phyloP scores from a whole-genome alignment of 495 filamentous ascomycete species.

The Xylaria flabelliformis region DNA sequence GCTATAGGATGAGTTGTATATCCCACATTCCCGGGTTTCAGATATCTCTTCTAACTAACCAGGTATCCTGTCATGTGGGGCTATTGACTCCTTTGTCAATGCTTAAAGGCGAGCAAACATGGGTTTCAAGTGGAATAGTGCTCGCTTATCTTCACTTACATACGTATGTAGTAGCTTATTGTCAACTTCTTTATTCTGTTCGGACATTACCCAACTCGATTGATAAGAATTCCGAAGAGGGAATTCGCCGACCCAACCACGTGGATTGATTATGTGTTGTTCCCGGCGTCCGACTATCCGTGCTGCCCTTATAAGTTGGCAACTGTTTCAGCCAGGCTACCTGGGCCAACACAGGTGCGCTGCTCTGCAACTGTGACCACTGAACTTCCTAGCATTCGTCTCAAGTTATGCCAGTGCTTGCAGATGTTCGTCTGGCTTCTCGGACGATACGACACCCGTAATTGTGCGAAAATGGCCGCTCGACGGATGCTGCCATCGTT shows the following conservation, averaged over 20 bases:
- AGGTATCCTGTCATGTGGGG: slow-evolving; percentile 1
- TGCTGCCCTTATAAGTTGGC: slow-evolving; percentile 12
- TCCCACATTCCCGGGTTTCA: slow-evolving; percentile 11
- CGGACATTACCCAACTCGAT: not conserved
- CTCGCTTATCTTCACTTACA: slow-evolving; percentile 14
- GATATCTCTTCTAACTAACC: slow-evolving; percentile 2
- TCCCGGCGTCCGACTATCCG: slow-evolving; percentile 5
- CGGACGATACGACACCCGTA: not conserved
- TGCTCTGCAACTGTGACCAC: slow-evolving; percentile 14
- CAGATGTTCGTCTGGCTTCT: slow-evolving; percentile 3
- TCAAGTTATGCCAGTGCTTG: slow-evolving; percentile 21
- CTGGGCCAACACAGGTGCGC: not conserved
- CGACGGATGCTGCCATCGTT: not conserved
- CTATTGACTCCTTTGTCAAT: slow-evolving; percentile 5
- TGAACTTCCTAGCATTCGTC: slow-evolving; percentile 8
- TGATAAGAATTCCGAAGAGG: not conserved
- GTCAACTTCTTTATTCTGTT: not conserved
- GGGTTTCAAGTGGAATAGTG: not conserved
- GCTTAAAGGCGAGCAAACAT: not conserved
- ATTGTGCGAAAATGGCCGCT: not conserved
- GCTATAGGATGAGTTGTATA: not conserved
- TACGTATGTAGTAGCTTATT: not conserved
- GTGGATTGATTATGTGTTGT: slow-evolving; percentile 3
- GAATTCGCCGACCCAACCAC: not conserved
- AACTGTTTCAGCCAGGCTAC: slow-evolving; percentile 10